Base-by-base conservation (phyloP, 139 green algal genomes). In the Picochlorum costavermella region DNA sequence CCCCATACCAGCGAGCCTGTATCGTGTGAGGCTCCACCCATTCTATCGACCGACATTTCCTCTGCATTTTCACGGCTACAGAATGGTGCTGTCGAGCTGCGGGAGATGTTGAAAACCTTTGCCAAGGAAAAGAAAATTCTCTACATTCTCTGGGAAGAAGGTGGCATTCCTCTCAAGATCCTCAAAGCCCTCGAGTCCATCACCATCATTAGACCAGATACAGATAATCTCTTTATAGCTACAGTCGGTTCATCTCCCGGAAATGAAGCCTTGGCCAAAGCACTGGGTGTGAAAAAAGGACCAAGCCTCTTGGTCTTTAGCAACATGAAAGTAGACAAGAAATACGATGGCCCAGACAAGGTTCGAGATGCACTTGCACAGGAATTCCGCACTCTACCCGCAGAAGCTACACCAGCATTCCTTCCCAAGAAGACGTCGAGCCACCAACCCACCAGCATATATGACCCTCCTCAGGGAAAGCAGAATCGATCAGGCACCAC, bases 301-400 rank as follows among this genome's bases (percentile, higher is more conserved):
- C 78, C 81, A 9, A 48, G 60, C 17, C 31, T 78, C 16, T 63
- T 76, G 26, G 28, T 83, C 6, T 87, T 83, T 29, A 20, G 31
- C 1, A 69, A 74, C 66, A 83, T 83, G 72, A 83, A 80, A 75
- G 66, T 84, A 28, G 44, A 37, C 0, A 71, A 63, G 23, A 53
- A 43, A 14, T 14, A 25, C 12, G 44, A 53, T n/a, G 13, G 48
- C 46, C n/a, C n/a, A 28, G 46, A 53, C 46, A 53, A 53, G 31
- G 60, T 63, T 36, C 60, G 26, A 5, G 30, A 20, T 56, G 16
- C 16, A 13, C 29, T 66, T 29, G 14, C 13, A 16, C 26, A 51
- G 4, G 60, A 17, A 20, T 20, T 63, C 11, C 33, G 33, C 33
- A 40, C 33, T 40, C 33, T 40, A 40, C 33, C 33, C 9, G 33